Evolutionary conservation across 1,284 basidiomycete genomes (phyloP).

Genomic region (Tilletiopsis washingtonensis): DNA sequence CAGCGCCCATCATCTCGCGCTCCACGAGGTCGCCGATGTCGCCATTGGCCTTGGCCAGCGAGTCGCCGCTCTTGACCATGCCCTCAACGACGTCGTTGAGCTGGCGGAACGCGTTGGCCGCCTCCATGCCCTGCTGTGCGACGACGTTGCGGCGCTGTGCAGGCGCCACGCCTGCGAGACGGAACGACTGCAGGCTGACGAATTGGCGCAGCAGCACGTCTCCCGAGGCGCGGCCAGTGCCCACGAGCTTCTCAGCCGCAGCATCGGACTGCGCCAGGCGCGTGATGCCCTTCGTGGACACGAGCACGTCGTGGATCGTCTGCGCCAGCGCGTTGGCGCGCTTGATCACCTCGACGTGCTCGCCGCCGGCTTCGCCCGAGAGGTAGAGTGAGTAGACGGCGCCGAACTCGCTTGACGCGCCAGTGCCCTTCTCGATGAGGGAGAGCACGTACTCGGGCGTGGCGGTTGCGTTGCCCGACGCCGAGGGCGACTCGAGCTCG

Average conservation of each 20-base stretch:
- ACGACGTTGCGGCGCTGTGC: conserved; percentile 75
- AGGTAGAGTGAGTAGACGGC: conserved; percentile 88
- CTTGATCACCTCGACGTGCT: conserved; percentile 97
- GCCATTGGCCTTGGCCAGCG: conserved; percentile 70
- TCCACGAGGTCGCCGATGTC: conserved; percentile 95
- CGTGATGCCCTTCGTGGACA: conserved; percentile 90
- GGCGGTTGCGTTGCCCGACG: conserved; percentile 86
- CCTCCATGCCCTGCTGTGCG: conserved; percentile 80
- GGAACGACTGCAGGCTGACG: conserved; percentile 91
- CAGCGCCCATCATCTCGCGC: conserved; percentile 89
- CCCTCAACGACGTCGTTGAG: conserved; percentile 80
- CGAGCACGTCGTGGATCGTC: conserved; percentile 78
- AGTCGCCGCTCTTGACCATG: conserved; percentile 76
- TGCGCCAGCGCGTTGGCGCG: conserved; percentile 93
- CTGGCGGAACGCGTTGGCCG: conserved; percentile 68
- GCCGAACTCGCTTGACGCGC: conserved; percentile 91
- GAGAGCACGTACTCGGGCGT: conserved; percentile 97
- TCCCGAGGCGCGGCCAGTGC: conserved; percentile 75
- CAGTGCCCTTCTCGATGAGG: conserved; percentile 93
- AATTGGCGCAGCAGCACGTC: conserved; percentile 86
- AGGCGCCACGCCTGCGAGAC: conserved; percentile 56
- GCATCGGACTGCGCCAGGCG: conserved; percentile 85
- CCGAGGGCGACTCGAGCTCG: conserved; percentile 89
- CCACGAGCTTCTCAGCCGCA: conserved; percentile 77
- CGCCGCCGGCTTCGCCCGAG: conserved; percentile 76